Base-by-base conservation (phyloP, 2,329 filamentous ascomycete genomes). In the Venturia oleaginea region DNA sequence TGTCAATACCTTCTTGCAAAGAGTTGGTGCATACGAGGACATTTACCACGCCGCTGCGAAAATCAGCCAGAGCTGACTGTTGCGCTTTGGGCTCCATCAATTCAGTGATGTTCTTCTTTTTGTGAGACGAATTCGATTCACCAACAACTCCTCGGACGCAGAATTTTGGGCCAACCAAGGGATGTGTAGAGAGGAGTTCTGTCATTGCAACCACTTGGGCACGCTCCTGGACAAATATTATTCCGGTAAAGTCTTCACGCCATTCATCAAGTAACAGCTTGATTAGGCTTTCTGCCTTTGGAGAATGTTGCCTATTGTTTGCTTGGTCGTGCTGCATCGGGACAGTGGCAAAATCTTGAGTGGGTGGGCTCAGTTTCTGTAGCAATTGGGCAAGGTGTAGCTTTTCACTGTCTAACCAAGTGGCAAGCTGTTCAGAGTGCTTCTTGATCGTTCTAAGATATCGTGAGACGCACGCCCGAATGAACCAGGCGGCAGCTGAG, bases 1-100 rank as follows among this genome's bases (percentile, higher is more conserved):
- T 75, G 68, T 86, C 84, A 37, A 87, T 83, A 0, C 84, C 84
- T 72, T 86, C 84, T 71, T 86, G 83, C 1, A 86, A 75, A 0
- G 85, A 83, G 62, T 78, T 81, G 0, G 84, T 86, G 0, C 82
- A 76, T 22, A 87, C 71, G 42, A 86, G 79, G n/a, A 86, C 69
- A 65, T 86, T 86, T 57, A 79, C 83, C 19, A 72, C 73, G 2
- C 83, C 78, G 77, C 61, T n/a, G 11, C 63, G 43, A 24, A 86
- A 83, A n/a, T 83, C 79, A 10, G 80, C 76, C 1, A 87, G 74
- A 1, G 81, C 82, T 37, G 77, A 71, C 59, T 77, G 75, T 65
- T 85, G 83, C 57, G 78, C 77, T 54, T 75, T 77, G 5, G 77
- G 69, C 46, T 79, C 77, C 0, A 77, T 71, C 6, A 85, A 73